Conservation (phyloP, 192 early-diverging fungal genomes). For the Entomortierella lignicola region DNA sequence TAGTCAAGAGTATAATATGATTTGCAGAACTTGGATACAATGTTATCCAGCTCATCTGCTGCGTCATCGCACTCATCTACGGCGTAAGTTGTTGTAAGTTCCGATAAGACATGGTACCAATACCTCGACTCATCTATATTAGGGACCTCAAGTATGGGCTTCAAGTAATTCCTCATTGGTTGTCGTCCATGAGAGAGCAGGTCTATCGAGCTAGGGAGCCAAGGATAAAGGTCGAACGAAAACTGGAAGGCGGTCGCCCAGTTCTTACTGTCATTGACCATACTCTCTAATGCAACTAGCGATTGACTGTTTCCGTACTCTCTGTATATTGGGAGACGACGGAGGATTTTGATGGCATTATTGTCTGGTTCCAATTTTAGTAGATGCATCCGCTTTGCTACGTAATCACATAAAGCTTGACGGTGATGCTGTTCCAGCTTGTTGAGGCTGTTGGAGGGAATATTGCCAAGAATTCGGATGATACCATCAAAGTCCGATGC, state of each 20-base stretch:
- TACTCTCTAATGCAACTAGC: neutral
- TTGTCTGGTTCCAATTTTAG: neutral
- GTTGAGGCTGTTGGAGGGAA: neutral
- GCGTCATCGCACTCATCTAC: too few relatives aligned
- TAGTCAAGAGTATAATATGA: conserved; percentile 7
- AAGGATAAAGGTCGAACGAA: conserved; percentile 9
- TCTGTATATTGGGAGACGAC: conserved; percentile 5
- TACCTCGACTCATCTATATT: neutral
- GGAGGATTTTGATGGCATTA: neutral
- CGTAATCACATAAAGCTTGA: conserved; percentile 2
- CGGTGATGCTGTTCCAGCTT: conserved; percentile 1
- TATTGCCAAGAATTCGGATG: neutral
- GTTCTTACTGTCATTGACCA: neutral
- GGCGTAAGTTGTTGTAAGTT: too few relatives aligned
- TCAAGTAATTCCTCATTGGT: neutral
- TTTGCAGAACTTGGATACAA: conserved; percentile 11
- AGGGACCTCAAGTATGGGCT: neutral
- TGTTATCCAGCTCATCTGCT: neutral
- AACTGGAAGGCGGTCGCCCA: too few relatives aligned
- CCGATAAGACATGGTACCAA: too few relatives aligned
- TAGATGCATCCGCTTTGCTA: neutral
- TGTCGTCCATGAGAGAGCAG: conserved; percentile 10
- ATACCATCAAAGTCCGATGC: neutral
- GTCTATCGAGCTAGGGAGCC: conserved; percentile 1
- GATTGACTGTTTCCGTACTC: neutral